These are phyloP conservation scores for Cyclostephanos tholiformis DNA, from an alignment of 108 stramenopile species.

Conservation along the genomic window DNA sequence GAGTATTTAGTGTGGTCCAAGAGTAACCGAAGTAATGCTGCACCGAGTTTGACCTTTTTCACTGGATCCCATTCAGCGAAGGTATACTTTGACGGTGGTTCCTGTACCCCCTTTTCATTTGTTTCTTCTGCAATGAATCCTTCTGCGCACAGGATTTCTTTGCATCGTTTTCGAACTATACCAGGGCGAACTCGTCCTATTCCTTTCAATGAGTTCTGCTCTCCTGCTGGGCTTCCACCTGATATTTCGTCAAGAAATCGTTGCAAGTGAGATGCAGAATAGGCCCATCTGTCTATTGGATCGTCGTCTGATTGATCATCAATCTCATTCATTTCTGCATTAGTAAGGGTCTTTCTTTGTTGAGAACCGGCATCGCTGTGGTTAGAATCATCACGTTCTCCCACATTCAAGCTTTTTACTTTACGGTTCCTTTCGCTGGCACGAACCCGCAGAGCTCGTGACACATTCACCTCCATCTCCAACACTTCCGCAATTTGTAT, in stretches of 20 bases:
- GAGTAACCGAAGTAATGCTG: conserved; percentile 75
- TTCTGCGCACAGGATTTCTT: conserved; percentile 50
- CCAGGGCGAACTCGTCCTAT: conserved; percentile 60
- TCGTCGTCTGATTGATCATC: conserved; percentile 10
- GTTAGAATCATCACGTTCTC: conserved; percentile 3
- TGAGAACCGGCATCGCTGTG: conserved; percentile 30
- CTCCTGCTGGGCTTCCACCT: conserved; percentile 14
- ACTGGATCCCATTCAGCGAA: conserved; percentile 70
- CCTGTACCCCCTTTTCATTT: conserved; percentile 25
- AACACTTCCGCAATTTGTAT: conserved; percentile 70
- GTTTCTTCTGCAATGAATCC: conserved; percentile 42
- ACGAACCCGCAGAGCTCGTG: conserved; percentile 63
- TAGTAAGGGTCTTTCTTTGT: conserved; percentile 16
- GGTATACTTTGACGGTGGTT: conserved; percentile 54
- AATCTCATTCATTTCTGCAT: neutral
- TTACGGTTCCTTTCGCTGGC: conserved; percentile 28
- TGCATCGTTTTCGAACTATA: conserved; percentile 59
- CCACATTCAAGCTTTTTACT: conserved; percentile 2
- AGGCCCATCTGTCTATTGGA: conserved; percentile 36
- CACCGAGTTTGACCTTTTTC: conserved; percentile 81
- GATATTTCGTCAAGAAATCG: conserved; percentile 45
- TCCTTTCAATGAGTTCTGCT: conserved; percentile 36
- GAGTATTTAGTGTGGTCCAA: conserved; percentile 60
- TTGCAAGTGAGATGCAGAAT: conserved; percentile 49
- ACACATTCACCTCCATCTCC: conserved; percentile 84